Evolutionary conservation across 148 eudicot species (phyloP).

Genomic region (Persicaria maculosa): DNA sequence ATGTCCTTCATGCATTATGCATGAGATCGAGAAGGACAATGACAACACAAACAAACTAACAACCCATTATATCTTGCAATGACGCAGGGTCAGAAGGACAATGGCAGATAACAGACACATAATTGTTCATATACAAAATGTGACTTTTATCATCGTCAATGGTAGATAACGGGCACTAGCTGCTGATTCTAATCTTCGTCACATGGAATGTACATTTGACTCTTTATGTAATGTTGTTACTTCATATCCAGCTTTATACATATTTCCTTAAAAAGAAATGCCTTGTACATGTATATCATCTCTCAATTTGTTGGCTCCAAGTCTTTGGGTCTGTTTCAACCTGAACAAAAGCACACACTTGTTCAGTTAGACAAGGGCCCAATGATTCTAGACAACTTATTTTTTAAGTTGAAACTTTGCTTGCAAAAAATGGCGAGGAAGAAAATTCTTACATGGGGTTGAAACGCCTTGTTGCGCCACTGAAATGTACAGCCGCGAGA

Average conservation of each 20-base stretch:
- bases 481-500: constrained; percentile 73
- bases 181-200: not conserved
- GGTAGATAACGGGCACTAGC: not conserved
- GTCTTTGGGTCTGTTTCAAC: not conserved
- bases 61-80: no score
- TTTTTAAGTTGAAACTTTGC: not conserved
- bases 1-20: not conserved
- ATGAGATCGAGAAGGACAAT: not conserved
- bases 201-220: not conserved
- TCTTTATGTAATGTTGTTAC: not conserved
- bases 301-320: constrained; percentile 1
- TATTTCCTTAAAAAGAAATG: not conserved
- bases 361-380: not conserved
- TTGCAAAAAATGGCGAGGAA: not conserved
- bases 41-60: no score
- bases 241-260: not conserved
- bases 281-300: not conserved
- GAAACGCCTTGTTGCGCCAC: constrained; percentile 69
- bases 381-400: not conserved
- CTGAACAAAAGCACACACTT: not conserved
- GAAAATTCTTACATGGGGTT: constrained; percentile 18
- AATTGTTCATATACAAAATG: no score
- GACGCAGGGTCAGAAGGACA: no score
- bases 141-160: no score
- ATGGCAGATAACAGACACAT: no score